These are phyloP conservation scores for Medicago arabica DNA, from an alignment of 306 rosid genomes.

Conservation along the genomic window DNA sequence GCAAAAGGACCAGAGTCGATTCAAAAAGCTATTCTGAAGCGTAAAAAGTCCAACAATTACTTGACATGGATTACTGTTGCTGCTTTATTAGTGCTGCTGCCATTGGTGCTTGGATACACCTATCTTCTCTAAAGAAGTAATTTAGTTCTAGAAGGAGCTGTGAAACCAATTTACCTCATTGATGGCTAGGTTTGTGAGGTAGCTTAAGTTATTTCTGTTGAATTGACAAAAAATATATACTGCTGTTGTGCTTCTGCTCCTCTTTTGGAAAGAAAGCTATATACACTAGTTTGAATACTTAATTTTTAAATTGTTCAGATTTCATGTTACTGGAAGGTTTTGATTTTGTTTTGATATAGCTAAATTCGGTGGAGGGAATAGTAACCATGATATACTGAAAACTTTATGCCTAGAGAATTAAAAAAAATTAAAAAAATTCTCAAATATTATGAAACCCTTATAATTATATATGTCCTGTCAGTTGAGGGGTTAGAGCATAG, in stretches of 20 bases:
- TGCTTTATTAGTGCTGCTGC: conserved; percentile 54
- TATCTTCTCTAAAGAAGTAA: conserved; percentile 56
- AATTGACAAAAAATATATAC: conserved; percentile 58
- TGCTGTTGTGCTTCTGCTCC: conserved; percentile 51
- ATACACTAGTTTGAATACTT: conserved; percentile 50
- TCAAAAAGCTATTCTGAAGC: conserved; percentile 68
- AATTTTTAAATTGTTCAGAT: conserved; percentile 51
- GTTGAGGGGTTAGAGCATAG: no score
- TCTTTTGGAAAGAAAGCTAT: conserved; percentile 40
- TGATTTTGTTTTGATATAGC: conserved; percentile 31
- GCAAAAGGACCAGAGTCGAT: conserved; percentile 56
- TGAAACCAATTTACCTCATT: conserved; percentile 49
- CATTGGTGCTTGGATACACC: conserved; percentile 63
- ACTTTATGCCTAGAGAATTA: background rate
- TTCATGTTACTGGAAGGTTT: conserved; percentile 40
- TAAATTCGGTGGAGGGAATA: conserved; percentile 30
- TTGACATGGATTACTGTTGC: conserved; percentile 75
- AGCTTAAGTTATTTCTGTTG: conserved; percentile 59
- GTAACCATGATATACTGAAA: conserved; percentile 25
- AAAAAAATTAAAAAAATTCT: no score
- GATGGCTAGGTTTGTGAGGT: conserved; percentile 49
- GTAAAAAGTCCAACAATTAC: conserved; percentile 70
- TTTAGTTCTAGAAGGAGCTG: conserved; percentile 44
- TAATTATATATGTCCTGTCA: no score
- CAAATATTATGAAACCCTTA: no score